Conservation (phyloP, 2,329 filamentous ascomycete genomes). For the Fusarium nanum region DNA sequence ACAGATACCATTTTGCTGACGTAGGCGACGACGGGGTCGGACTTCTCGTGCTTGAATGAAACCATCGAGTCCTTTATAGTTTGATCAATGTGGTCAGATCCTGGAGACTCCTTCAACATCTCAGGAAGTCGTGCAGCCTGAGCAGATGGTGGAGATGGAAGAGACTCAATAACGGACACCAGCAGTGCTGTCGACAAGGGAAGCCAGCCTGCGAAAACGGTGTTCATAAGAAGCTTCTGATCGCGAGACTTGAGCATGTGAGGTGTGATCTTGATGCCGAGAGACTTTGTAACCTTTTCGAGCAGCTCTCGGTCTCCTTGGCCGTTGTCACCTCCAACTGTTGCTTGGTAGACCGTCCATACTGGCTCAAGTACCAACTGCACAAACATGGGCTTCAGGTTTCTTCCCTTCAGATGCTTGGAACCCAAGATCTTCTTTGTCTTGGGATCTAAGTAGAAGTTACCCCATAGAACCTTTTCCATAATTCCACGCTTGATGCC, state of each 20-base stretch:
- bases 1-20: constrained; percentile 99
- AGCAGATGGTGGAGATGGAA: constrained; percentile 84
- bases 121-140: constrained; percentile 84
- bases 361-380: constrained; percentile 95
- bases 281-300: constrained; percentile 94
- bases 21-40: constrained; percentile 88
- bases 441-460: constrained; percentile 96
- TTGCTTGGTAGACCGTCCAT: constrained; percentile 95
- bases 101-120: constrained; percentile 83
- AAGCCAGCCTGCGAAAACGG: constrained; percentile 90
- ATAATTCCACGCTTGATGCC: constrained; percentile 89
- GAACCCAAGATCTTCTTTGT: constrained; percentile 91
- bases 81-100: constrained; percentile 75
- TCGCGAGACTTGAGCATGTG: constrained; percentile 88
- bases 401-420: constrained; percentile 92
- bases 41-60: constrained; percentile 75
- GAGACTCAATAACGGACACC: constrained; percentile 91
- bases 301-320: constrained; percentile 85
- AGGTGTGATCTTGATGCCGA: constrained; percentile 85
- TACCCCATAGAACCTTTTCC: constrained; percentile 96
- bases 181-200: constrained; percentile 92
- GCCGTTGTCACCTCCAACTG: constrained; percentile 81
- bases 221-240: constrained; percentile 82
- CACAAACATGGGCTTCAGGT: constrained; percentile 96
- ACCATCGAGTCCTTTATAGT: constrained; percentile 83